Percentiles rank a stretch among this genome's conserved stretches.
phyloP scores from a whole-genome alignment of 208 protist species.

The Acanthamoeba lenticulata region DNA sequence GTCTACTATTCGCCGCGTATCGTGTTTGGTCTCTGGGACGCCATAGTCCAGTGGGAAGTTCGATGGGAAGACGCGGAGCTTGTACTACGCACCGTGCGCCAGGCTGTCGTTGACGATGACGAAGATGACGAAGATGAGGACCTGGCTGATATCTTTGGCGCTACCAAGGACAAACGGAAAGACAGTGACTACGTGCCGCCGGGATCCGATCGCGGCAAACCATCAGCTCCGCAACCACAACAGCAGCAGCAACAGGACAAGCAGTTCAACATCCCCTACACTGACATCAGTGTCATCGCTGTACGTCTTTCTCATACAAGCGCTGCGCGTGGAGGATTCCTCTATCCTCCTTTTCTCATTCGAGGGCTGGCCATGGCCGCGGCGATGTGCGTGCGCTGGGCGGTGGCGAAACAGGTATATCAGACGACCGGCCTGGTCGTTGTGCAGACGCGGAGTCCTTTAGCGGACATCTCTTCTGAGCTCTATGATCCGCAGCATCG shows the following conservation, averaged over 20 bases:
- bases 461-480: too few relatives aligned
- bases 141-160: neutral
- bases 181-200: neutral
- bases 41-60: neutral
- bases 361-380: neutral
- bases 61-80: neutral
- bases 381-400: neutral
- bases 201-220: neutral
- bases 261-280: neutral
- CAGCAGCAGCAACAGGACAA: neutral
- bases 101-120: neutral
- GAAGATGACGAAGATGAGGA: neutral
- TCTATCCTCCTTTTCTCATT: neutral
- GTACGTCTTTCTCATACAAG: neutral
- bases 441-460: neutral
- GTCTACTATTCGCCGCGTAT: neutral
- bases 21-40: neutral
- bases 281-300: neutral
- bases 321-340: neutral
- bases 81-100: neutral
- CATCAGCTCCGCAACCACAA: neutral
- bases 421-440: neutral
- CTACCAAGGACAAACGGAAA: neutral
- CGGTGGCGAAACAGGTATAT: too few relatives aligned
- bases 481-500: neutral